phyloP scores from a whole-genome alignment of 2,329 filamentous ascomycete species.

The Podosphaera aphanis region DNA sequence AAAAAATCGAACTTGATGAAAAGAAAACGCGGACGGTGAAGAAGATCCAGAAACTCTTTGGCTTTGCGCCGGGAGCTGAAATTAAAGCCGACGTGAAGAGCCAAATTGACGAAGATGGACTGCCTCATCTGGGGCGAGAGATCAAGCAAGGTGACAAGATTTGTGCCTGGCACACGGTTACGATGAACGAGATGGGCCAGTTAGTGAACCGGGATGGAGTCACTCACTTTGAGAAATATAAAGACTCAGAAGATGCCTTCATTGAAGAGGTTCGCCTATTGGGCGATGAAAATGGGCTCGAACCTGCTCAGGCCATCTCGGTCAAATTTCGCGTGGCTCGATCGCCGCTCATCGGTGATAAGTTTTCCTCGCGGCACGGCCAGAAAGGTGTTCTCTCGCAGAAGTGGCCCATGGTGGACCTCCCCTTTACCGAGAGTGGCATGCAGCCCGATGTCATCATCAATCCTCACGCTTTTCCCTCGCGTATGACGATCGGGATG shows the following conservation, averaged over 20 bases:
- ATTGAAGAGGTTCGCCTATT: conserved; percentile 85
- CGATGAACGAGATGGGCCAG: conserved; percentile 52
- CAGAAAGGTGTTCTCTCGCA: conserved; percentile 95
- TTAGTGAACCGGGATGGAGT: conserved; percentile 67
- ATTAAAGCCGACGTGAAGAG: conserved; percentile 47
- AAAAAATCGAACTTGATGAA: conserved; percentile 69
- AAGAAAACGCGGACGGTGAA: conserved; percentile 40
- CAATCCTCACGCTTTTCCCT: conserved; percentile 97
- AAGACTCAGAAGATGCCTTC: conserved; percentile 69
- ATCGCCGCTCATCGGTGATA: conserved; percentile 77
- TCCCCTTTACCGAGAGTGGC: conserved; percentile 90
- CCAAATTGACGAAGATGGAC: conserved; percentile 65
- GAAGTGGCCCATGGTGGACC: conserved; percentile 79
- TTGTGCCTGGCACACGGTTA: conserved; percentile 74
- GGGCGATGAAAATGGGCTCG: conserved; percentile 59
- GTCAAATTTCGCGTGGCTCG: conserved; percentile 85
- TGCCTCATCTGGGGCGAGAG: conserved; percentile 58
- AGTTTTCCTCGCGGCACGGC: conserved; percentile 94
- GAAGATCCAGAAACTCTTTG: conserved; percentile 62
- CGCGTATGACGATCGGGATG: conserved; percentile 99
- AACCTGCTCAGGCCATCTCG: conserved; percentile 69
- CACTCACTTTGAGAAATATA: conserved; percentile 83
- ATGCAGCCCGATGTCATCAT: conserved; percentile 97
- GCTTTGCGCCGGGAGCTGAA: conserved; percentile 54
- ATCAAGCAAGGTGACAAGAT: conserved; percentile 64